Conservation (phyloP, 495 filamentous ascomycete species). For the Podospora fimiseda region DNA sequence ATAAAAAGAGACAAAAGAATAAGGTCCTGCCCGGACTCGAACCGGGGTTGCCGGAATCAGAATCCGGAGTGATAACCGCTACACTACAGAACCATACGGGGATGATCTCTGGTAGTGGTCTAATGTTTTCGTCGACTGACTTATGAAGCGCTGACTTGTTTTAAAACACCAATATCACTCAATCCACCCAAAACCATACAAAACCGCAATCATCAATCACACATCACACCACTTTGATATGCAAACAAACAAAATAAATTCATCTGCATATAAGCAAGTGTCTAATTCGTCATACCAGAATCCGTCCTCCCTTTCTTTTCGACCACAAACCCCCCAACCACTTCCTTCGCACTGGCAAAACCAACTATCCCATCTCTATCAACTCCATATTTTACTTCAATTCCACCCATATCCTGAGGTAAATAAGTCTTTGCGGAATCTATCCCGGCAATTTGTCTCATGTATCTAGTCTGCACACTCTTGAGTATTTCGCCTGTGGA, state of each 20-base stretch:
- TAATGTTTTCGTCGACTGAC: background rate
- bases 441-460: conserved; percentile 14
- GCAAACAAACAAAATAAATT: too few relatives aligned
- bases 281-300: background rate
- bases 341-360: conserved; percentile 11
- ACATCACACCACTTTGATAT: too few relatives aligned
- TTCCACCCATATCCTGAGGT: conserved; percentile 16
- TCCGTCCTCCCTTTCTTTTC: background rate
- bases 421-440: conserved; percentile 25
- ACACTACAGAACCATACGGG: conserved; percentile 6
- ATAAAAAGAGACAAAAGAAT: background rate
- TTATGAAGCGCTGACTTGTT: background rate
- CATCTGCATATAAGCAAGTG: background rate
- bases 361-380: conserved; percentile 19
- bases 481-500: conserved; percentile 21
- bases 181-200: too few relatives aligned
- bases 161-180: too few relatives aligned
- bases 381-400: conserved; percentile 19
- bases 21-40: conserved; percentile 16
- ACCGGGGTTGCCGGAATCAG: too few relatives aligned
- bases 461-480: conserved; percentile 20
- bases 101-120: background rate
- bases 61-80: too few relatives aligned
- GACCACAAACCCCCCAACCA: too few relatives aligned
- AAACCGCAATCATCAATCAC: too few relatives aligned